Percentiles rank a stretch among this genome's conserved stretches.
Conservation (phyloP, 495 filamentous ascomycete genomes). For the Cercophora sp. region DNA sequence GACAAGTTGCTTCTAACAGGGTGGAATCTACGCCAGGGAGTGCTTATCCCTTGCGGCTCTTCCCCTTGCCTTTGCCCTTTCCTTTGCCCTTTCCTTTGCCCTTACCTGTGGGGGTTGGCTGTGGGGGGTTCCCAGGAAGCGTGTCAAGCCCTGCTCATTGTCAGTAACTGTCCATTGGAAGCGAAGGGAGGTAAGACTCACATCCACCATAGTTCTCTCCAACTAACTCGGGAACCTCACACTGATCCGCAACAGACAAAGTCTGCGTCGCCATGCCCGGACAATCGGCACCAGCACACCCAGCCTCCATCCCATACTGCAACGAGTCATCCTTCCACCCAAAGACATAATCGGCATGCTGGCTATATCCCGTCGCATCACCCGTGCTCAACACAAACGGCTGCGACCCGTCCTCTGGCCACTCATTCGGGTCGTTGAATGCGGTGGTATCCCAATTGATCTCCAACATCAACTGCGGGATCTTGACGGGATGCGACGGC, state of each 20-base stretch:
- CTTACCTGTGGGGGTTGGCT: constrained; percentile 2
- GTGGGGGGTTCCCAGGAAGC: not conserved
- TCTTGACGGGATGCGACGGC: constrained; percentile 36
- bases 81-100: constrained; percentile 2
- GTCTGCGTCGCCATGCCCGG: constrained; percentile 7
- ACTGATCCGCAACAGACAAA: not conserved
- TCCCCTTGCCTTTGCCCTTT: not conserved
- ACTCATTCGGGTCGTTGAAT: constrained; percentile 35
- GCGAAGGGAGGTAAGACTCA: constrained; percentile 1
- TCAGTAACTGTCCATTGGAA: not conserved
- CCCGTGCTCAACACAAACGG: constrained; percentile 34
- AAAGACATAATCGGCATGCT: constrained; percentile 15
- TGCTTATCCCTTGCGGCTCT: too few relatives aligned
- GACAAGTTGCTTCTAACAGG: too few relatives aligned
- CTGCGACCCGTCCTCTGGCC: constrained; percentile 39
- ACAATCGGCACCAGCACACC: constrained; percentile 1
- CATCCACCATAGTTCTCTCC: constrained; percentile 2
- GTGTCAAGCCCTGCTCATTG: not conserved
- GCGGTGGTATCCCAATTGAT: constrained; percentile 42
- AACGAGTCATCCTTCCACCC: constrained; percentile 36
- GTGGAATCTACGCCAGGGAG: too few relatives aligned
- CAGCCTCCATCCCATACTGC: constrained; percentile 33
- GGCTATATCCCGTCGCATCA: constrained; percentile 11
- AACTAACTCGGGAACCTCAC: constrained; percentile 1
- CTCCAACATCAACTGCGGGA: constrained; percentile 43